A percentile compares a stretch with the other conserved stretches of the same genome.
Conservation (phyloP, 805 yeast genomes). For the Nakazawaea populi region DNA sequence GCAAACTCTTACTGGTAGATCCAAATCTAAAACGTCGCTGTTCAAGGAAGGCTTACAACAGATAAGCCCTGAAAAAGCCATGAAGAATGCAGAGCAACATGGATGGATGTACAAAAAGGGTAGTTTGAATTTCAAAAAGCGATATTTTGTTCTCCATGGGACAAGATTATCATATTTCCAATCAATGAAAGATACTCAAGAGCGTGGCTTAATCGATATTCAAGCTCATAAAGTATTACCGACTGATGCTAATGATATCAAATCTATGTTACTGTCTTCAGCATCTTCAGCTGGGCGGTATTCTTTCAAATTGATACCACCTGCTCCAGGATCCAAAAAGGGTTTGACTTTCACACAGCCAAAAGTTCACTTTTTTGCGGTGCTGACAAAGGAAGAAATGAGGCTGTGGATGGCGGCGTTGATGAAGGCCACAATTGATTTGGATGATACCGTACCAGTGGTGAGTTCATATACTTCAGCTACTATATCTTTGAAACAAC, state of each 20-base stretch:
- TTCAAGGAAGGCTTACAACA: constrained; percentile 83
- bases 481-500: constrained; percentile 82
- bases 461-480: constrained; percentile 92
- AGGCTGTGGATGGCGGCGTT: constrained; percentile 91
- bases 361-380: constrained; percentile 93
- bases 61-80: constrained; percentile 72
- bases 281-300: constrained; percentile 84
- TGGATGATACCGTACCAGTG: constrained; percentile 89
- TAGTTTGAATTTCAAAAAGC: constrained; percentile 80
- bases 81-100: constrained; percentile 64
- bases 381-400: constrained; percentile 87
- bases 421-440: constrained; percentile 92
- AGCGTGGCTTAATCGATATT: constrained; percentile 90
- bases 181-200: constrained; percentile 70
- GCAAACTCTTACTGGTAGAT: constrained; percentile 33
- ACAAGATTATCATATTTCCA: constrained; percentile 88
- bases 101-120: constrained; percentile 98
- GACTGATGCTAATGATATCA: constrained; percentile 72
- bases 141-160: constrained; percentile 84
- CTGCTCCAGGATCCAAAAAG: constrained; percentile 94
- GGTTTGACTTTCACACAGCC: constrained; percentile 97
- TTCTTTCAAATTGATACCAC: constrained; percentile 91
- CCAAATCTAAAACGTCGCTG: constrained; percentile 68
- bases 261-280: constrained; percentile 85
- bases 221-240: constrained; percentile 92